Percentiles rank a stretch among this genome's conserved stretches.
These are phyloP conservation scores for Veloboletus limbatus DNA, from an alignment of 1,284 basidiomycete species.

Conservation along the genomic window DNA sequence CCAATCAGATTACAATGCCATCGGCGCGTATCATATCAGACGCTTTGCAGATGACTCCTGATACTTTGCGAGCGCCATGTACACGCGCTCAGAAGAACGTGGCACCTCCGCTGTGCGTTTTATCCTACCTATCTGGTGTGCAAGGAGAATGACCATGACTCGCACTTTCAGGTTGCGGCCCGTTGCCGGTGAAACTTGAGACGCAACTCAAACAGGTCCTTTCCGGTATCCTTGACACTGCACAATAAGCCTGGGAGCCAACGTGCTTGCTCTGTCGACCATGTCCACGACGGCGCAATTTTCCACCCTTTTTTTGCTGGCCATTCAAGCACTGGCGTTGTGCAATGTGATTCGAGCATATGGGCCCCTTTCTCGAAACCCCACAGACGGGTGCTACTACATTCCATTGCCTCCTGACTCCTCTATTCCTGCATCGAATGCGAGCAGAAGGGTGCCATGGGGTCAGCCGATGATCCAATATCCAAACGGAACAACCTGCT, in stretches of 20 bases:
- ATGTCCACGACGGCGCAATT: conserved; percentile 2
- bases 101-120: too few relatives aligned
- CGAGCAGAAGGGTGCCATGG: conserved; percentile 20
- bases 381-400: conserved; percentile 16
- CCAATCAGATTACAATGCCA: too few relatives aligned
- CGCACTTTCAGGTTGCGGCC: too few relatives aligned
- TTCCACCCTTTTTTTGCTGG: background rate
- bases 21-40: too few relatives aligned
- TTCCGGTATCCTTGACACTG: background rate
- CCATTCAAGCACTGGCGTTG: background rate
- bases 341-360: background rate
- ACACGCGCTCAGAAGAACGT: too few relatives aligned
- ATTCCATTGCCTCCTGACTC: conserved; percentile 11
- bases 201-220: background rate
- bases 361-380: background rate
- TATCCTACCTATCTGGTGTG: too few relatives aligned
- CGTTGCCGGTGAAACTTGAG: too few relatives aligned
- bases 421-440: conserved; percentile 17
- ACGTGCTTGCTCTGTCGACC: too few relatives aligned
- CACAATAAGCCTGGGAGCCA: background rate
- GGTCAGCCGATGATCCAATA: conserved; percentile 19
- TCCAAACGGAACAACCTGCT: conserved; percentile 24
- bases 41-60: too few relatives aligned
- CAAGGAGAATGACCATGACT: too few relatives aligned
- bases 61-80: too few relatives aligned